These are phyloP conservation scores for Candida qinlingensis DNA, from an alignment of 805 yeast genomes.

Conservation along the genomic window DNA sequence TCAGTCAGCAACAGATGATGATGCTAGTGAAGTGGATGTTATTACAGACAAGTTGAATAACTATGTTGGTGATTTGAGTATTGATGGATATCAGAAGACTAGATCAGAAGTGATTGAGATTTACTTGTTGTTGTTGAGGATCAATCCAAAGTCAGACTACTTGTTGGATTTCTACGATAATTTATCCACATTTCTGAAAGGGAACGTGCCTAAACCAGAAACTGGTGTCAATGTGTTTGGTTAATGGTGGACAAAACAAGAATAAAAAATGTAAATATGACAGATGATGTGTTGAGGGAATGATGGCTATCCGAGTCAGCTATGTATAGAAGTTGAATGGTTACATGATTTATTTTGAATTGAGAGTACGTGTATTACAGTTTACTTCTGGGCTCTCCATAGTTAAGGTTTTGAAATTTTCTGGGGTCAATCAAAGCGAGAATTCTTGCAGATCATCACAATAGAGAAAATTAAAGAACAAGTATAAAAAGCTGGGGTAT, in stretches of 20 bases:
- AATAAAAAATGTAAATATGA: no score
- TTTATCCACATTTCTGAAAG: slow-evolving; percentile 6
- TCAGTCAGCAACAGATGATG: not conserved
- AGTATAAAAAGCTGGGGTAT: not conserved
- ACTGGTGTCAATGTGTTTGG: no score
- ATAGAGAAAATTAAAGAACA: not conserved
- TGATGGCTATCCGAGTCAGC: not conserved
- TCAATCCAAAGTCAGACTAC: not conserved
- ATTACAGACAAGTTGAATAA: slow-evolving; percentile 9
- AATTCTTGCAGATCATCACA: not conserved
- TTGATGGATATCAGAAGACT: slow-evolving; percentile 19
- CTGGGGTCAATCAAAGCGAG: not conserved
- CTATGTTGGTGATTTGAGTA: slow-evolving; percentile 6
- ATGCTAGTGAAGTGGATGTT: not conserved
- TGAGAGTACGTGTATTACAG: no score
- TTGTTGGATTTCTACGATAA: slow-evolving; percentile 8
- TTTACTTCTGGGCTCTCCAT: no score
- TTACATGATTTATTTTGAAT: not conserved
- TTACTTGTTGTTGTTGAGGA: slow-evolving; percentile 11
- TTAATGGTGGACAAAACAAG: no score
- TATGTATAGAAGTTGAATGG: not conserved
- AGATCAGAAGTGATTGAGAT: slow-evolving; percentile 18
- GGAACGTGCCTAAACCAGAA: slow-evolving; percentile 1
- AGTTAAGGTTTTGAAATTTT: not conserved
- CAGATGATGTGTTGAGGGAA: no score